These are phyloP conservation scores for Nemania sp. DNA, from an alignment of 2,329 filamentous ascomycete species.

Conservation along the genomic window DNA sequence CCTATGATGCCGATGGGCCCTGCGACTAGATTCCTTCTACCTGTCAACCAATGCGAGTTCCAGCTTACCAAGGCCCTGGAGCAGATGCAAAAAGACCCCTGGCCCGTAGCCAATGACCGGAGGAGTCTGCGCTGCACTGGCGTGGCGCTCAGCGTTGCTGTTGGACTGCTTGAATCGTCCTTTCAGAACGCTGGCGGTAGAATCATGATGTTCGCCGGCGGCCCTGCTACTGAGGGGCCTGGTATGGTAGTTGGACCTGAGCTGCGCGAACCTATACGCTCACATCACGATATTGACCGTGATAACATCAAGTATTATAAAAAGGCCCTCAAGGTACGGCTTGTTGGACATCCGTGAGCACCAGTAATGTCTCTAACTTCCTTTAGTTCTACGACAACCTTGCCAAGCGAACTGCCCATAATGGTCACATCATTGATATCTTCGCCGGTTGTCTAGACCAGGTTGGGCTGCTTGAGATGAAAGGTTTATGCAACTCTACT, in stretches of 20 bases:
- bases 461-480: slow-evolving; percentile 97
- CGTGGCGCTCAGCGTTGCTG: slow-evolving; percentile 92
- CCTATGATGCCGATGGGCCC: slow-evolving; percentile 75
- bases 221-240: slow-evolving; percentile 91
- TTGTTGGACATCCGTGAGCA: neutral
- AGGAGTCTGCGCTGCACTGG: slow-evolving; percentile 90
- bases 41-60: slow-evolving; percentile 94
- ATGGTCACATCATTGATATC: slow-evolving; percentile 96
- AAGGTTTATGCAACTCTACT: slow-evolving; percentile 91
- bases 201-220: slow-evolving; percentile 97
- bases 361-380: slow-evolving; percentile 34
- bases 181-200: slow-evolving; percentile 95
- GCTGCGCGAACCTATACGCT: slow-evolving; percentile 92
- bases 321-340: slow-evolving; percentile 85
- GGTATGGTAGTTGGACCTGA: slow-evolving; percentile 97
- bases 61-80: slow-evolving; percentile 96
- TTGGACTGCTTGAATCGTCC: slow-evolving; percentile 88
- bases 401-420: slow-evolving; percentile 91
- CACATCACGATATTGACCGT: slow-evolving; percentile 96
- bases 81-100: slow-evolving; percentile 93
- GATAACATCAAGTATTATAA: slow-evolving; percentile 99
- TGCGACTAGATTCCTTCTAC: slow-evolving; percentile 86
- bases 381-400: slow-evolving; percentile 87
- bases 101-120: slow-evolving; percentile 93
- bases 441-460: slow-evolving; percentile 98